Base-by-base conservation (phyloP, 495 filamentous ascomycete genomes). In the Ascobolus immersus region DNA sequence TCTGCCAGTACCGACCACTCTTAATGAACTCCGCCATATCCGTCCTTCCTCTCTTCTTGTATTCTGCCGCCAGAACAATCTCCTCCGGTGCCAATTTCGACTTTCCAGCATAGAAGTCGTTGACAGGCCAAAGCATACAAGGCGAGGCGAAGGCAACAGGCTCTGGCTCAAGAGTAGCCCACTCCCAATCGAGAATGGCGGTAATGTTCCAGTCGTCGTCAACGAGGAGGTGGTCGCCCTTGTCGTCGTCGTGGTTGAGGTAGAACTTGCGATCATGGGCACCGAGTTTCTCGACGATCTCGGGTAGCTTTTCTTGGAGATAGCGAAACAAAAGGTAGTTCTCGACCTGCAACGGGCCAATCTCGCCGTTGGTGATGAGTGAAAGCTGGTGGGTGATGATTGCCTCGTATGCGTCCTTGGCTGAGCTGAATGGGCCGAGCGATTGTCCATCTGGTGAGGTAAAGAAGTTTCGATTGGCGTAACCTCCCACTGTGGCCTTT, bases 101-200 rank as follows among this genome's bases (percentile, higher is more conserved):
- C n/a, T n/a, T n/a, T n/a, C n/a, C n/a, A n/a, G n/a, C n/a, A n/a
- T n/a, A n/a, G n/a, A n/a, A n/a, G n/a, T n/a, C n/a, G n/a, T n/a
- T n/a, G n/a, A n/a, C n/a, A n/a, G n/a, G n/a, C n/a, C n/a, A n/a
- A n/a, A n/a, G n/a, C n/a, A n/a, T n/a, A n/a, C n/a, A n/a, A n/a
- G n/a, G n/a, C n/a, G n/a, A n/a, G n/a, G n/a, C n/a, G n/a, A n/a
- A n/a, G n/a, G n/a, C n/a, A n/a, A n/a, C n/a, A n/a, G n/a, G n/a
- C n/a, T n/a, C n/a, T n/a, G n/a, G n/a, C n/a, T n/a, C n/a, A n/a
- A n/a, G n/a, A n/a, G n/a, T n/a, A n/a, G 56, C 51, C 45, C 49
- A 58, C 37, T 61, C 51, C 56, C 53, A 62, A 39, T 62, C 53
- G 28, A 59, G 51, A 22, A 60, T 54, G 11, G 53, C 52, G 2